Percentiles rank a stretch among this genome's conserved stretches.
These are phyloP conservation scores for Lyophyllum decastes DNA, from an alignment of 768 basidiomycete species.

Conservation along the genomic window DNA sequence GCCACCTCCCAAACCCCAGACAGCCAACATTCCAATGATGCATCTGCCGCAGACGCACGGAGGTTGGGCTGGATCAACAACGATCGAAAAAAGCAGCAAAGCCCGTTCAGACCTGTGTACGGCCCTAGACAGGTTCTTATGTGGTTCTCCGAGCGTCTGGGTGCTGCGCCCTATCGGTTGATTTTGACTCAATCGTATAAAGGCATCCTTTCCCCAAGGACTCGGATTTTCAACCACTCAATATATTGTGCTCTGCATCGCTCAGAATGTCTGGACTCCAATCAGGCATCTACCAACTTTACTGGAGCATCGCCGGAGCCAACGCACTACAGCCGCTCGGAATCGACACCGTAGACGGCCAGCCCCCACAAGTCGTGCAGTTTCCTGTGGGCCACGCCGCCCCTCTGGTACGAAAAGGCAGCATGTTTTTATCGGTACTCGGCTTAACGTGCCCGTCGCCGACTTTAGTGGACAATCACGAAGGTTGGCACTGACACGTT, in stretches of 20 bases:
- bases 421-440: neutral
- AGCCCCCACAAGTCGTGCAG: constrained; percentile 3
- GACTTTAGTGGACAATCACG: constrained; percentile 1
- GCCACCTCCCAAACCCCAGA: neutral
- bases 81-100: neutral
- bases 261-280: neutral
- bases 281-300: constrained; percentile 6
- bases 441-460: neutral
- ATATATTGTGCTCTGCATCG: neutral
- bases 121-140: neutral
- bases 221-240: neutral
- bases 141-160: neutral
- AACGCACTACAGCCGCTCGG: neutral
- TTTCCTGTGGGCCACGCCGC: neutral
- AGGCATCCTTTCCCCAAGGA: neutral
- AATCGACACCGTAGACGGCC: constrained; percentile 6
- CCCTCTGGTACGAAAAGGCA: neutral
- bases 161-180: neutral
- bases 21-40: neutral
- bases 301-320: neutral
- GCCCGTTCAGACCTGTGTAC: neutral
- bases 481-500: neutral
- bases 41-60: neutral
- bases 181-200: neutral
- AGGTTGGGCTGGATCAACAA: neutral